These are phyloP conservation scores for Xylariales sp. DNA, from an alignment of 2,329 filamentous ascomycete species.

Conservation along the genomic window DNA sequence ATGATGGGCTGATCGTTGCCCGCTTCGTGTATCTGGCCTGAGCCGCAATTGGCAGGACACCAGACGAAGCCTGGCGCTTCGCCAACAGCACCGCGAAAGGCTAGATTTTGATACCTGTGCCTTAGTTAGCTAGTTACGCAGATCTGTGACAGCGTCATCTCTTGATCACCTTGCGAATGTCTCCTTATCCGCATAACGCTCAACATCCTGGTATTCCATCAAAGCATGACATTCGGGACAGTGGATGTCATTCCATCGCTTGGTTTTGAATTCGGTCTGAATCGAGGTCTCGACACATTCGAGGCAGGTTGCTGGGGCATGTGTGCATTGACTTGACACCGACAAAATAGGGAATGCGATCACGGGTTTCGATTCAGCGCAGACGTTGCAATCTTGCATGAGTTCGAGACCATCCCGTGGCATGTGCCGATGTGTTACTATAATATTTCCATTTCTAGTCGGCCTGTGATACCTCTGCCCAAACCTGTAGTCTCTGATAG, in stretches of 20 bases:
- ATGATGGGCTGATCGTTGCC: slow-evolving; percentile 25
- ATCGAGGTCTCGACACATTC: slow-evolving; percentile 7
- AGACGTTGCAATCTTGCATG: slow-evolving; percentile 5
- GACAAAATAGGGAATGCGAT: slow-evolving; percentile 3
- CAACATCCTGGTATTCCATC: slow-evolving; percentile 6
- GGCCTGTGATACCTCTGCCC: not conserved
- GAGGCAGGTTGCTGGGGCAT: slow-evolving; percentile 5
- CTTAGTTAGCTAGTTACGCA: too few relatives aligned
- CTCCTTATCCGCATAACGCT: slow-evolving; percentile 7
- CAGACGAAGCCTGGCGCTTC: slow-evolving; percentile 32
- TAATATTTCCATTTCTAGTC: not conserved
- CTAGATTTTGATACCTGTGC: slow-evolving; percentile 7
- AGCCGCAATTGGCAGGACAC: slow-evolving; percentile 34
- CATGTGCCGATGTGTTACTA: not conserved
- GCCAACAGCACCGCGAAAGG: slow-evolving; percentile 5
- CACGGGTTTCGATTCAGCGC: slow-evolving; percentile 2
- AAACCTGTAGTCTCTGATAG: too few relatives aligned
- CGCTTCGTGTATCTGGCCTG: slow-evolving; percentile 37
- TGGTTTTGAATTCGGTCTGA: slow-evolving; percentile 5
- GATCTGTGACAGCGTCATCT: not conserved
- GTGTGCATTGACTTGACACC: slow-evolving; percentile 5
- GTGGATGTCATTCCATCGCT: slow-evolving; percentile 4
- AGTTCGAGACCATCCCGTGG: not conserved
- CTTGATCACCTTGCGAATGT: slow-evolving; percentile 4
- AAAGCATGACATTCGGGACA: slow-evolving; percentile 6